Evolutionary conservation across 192 early-diverging fungal species (phyloP), one percentile per base, ranked within the genome.

Genomic region (Funneliformis mosseae): DNA sequence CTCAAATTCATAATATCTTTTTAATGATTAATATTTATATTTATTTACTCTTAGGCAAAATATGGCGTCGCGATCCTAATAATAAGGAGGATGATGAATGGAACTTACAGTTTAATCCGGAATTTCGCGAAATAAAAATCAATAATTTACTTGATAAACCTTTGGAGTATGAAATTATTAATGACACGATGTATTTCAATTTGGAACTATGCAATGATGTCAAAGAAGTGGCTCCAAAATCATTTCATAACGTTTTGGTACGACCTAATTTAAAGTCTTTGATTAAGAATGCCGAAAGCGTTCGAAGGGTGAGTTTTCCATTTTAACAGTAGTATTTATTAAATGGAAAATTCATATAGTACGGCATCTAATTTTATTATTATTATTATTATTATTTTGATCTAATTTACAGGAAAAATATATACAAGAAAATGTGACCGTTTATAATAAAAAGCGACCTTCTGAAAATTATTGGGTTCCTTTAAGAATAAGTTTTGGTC

Each of bases 111-210:
- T 85, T 93, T 66, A 42, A 70, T 18, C 81, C 86, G 25, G 74
- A 84, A 10, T 79, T 77, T 63, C 83, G 84, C 25, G 75, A 84
- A 25, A 80, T 94, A 14, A 81, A 80, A 10, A 83, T 94, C 7
- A 81, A 84, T 6, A 94, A 94, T 82, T 67, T 89, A 46, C 83
- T 92, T 0, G 70, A 84, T 0, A 86, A 85, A 61, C 83, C 85
- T 21, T 79, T 94, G 48, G 90, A 91, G 8, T 93, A 91, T 78
- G 88, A 91, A 73, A 88, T 93, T 59, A 84, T 92, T 69, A 92
- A 92, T 80, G 92, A 94, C 63, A 91, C 91, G 1, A 91, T 91
- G 85, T 93, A 92, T 79, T 94, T 94, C 81, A 83, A 76, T 18
- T 86, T 94, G 38, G 92, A 94, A 72, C 82, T 82, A 46, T 79